phyloP scores from a whole-genome alignment of 1,284 basidiomycete genomes.

The Tilletia indica region DNA sequence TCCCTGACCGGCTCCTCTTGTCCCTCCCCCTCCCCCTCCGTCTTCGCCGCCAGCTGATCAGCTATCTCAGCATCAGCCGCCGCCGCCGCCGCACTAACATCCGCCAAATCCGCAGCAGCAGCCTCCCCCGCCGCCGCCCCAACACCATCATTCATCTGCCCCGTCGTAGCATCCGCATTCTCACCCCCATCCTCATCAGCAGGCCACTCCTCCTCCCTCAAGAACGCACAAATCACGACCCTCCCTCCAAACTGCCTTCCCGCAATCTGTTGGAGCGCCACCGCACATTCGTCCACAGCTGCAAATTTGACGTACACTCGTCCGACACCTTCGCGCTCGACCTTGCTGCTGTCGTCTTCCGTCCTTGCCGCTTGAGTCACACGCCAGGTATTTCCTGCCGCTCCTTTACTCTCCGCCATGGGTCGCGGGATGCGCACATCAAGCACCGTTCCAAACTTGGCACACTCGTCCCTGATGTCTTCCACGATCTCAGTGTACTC shows the following conservation, averaged over 20 bases:
- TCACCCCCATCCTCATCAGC: slow-evolving; percentile 44
- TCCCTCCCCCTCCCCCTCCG: not conserved
- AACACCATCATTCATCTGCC: slow-evolving; percentile 31
- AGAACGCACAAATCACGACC: slow-evolving; percentile 66
- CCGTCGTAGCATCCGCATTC: slow-evolving; percentile 38
- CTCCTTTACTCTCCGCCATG: slow-evolving; percentile 39
- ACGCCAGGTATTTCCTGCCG: slow-evolving; percentile 47
- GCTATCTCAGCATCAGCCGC: not conserved
- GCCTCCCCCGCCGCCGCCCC: slow-evolving; percentile 9
- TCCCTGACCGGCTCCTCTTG: not conserved
- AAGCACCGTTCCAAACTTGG: slow-evolving; percentile 45
- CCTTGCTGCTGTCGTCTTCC: slow-evolving; percentile 65
- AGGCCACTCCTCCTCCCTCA: slow-evolving; percentile 52
- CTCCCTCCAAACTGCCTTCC: slow-evolving; percentile 87
- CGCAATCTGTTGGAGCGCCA: slow-evolving; percentile 77
- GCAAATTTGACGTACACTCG: slow-evolving; percentile 85
- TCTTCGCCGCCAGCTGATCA: not conserved
- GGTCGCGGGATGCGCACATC: slow-evolving; percentile 54
- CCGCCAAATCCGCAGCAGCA: not conserved
- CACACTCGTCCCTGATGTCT: slow-evolving; percentile 82
- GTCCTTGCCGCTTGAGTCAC: slow-evolving; percentile 52
- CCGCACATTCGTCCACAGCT: slow-evolving; percentile 65
- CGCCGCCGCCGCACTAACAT: not conserved
- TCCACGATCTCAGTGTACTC: slow-evolving; percentile 93
- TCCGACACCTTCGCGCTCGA: slow-evolving; percentile 87